Evolutionary conservation across 148 eudicot genomes (phyloP), one percentile per base, ranked within the genome.

Genomic region (Cornus controversa): DNA sequence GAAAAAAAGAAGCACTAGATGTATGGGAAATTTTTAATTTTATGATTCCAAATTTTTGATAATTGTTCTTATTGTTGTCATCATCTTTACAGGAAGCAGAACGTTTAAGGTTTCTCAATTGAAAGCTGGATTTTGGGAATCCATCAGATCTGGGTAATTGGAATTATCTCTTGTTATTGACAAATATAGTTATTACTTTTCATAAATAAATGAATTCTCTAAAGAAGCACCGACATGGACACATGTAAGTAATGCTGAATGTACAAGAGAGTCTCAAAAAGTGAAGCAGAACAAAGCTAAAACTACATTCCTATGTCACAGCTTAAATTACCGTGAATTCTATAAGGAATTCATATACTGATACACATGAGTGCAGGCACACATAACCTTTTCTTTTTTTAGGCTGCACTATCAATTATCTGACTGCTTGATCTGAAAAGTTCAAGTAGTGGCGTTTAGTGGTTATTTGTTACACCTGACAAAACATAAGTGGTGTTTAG

Each of bases 51-150:
- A 29, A 64, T 7, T 60, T 45, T 4, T 24, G 37, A 24, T 24
- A 53, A 13, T 26, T 66, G n/a, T 34, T 68, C 36, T 72, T 8
- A 36, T 73, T 22, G 47, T 66, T 36, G 29, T 34, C 50, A 29
- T 47, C 47, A 67, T 70, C 11, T 37, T 68, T 82, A 83, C 91
- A 94, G 98, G 92, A 57, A 86, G 83, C 73, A 80, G 85, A 79
- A 88, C 79, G 76, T 82, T 78, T 45, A 91, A 83, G 79, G 22
- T 84, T 85, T 82, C 85, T 74, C 79, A 71, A 42, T 73, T 90
- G 77, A 91, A 88, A 80, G 91, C 98, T 73, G 82, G 80, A 76
- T 88, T 94, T 82, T 94, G 98, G 97, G 98, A 94, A 65, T 89
- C 97, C 81, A 87, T 94, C 80, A 87, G 87, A 87, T 91, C 95